A percentile compares a stretch with the other conserved stretches of the same genome.
Conservation (phyloP, 495 filamentous ascomycete genomes). For the Cercophora samala region DNA sequence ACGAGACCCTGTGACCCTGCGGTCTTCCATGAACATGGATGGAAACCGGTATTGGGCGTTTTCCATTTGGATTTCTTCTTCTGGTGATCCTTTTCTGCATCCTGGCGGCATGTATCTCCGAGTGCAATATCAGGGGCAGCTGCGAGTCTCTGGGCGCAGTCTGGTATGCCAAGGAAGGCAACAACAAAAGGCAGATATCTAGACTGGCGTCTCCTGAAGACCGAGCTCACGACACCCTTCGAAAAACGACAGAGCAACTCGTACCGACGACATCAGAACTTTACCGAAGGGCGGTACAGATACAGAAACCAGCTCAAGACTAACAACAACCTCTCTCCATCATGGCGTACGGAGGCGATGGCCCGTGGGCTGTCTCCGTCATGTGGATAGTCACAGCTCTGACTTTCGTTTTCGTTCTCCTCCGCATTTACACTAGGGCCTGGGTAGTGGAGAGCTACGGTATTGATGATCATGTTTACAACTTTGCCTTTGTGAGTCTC, state of each 20-base stretch:
- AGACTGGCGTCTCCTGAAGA: not conserved
- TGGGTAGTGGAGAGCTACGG: slow-evolving; percentile 17
- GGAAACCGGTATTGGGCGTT: not conserved
- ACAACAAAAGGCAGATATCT: not conserved
- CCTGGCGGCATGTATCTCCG: not conserved
- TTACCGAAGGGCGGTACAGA: no score
- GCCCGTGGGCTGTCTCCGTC: not conserved
- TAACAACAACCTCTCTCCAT: not conserved
- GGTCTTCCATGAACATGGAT: not conserved
- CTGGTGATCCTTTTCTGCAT: not conserved
- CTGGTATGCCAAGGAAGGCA: not conserved
- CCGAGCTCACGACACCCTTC: not conserved
- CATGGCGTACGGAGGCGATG: not conserved
- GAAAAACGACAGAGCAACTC: not conserved
- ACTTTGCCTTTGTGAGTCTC: slow-evolving; percentile 16
- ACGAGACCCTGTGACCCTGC: not conserved
- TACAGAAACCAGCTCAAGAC: not conserved
- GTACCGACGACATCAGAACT: not conserved
- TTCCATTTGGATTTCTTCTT: not conserved
- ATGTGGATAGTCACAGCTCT: not conserved
- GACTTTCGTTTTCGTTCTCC: not conserved
- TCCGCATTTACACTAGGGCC: not conserved
- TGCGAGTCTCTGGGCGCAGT: not conserved
- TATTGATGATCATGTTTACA: slow-evolving; percentile 36
- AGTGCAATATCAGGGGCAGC: not conserved